These are phyloP conservation scores for Lentinula guzmanii DNA, from an alignment of 768 basidiomycete species.

Conservation along the genomic window DNA sequence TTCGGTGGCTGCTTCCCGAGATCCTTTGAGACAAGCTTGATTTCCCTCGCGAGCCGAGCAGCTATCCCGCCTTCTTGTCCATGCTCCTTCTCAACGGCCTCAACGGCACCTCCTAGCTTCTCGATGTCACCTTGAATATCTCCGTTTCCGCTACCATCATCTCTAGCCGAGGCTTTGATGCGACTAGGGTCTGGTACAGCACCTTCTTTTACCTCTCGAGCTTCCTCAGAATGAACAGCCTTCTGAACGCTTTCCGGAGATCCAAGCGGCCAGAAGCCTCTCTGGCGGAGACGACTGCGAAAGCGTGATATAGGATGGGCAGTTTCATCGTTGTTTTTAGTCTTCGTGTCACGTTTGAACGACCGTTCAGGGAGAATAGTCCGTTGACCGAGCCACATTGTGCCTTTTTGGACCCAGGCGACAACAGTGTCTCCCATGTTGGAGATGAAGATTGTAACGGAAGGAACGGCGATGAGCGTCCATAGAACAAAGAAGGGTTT, in stretches of 20 bases:
- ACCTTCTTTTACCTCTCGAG: conserved; percentile 5
- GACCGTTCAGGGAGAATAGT: conserved; percentile 22
- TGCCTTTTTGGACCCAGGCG: conserved; percentile 23
- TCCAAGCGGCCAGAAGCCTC: conserved; percentile 1
- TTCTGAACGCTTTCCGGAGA: conserved; percentile 1
- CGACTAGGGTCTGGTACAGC: neutral
- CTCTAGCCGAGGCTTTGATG: neutral
- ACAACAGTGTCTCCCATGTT: conserved; percentile 47
- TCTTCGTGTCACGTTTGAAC: neutral
- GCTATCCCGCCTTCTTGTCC: conserved; percentile 20
- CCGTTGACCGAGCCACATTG: conserved; percentile 21
- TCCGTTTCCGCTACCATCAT: neutral
- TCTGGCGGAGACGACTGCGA: neutral
- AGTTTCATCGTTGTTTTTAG: neutral
- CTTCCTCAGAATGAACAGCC: neutral
- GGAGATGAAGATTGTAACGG: conserved; percentile 37
- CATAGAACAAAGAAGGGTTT: conserved; percentile 38
- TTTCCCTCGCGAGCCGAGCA: conserved; percentile 22
- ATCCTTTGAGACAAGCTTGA: conserved; percentile 24
- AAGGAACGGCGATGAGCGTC: conserved; percentile 33
- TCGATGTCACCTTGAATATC: conserved; percentile 20
- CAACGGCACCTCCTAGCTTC: conserved; percentile 28
- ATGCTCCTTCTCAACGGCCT: conserved; percentile 20
- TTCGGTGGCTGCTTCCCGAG: conserved; percentile 18
- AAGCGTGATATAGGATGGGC: neutral